phyloP scores from a whole-genome alignment of 2,329 filamentous ascomycete genomes.

The Seiridium unicorne region DNA sequence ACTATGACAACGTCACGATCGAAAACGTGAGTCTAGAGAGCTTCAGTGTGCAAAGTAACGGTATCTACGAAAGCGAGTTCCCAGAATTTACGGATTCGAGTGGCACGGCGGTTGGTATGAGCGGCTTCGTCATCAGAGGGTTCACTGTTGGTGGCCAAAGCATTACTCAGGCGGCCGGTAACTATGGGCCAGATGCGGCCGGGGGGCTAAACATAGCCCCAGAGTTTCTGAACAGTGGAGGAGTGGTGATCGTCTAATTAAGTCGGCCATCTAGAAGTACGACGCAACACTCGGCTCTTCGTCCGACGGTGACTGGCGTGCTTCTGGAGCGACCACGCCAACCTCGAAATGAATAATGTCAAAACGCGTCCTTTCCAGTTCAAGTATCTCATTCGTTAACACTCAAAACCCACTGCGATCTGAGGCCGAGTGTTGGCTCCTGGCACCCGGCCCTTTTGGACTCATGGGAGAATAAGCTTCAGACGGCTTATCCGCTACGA shows the following conservation, averaged over 20 bases:
- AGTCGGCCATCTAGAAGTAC: no score
- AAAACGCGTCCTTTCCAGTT: neutral
- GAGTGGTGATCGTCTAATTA: neutral
- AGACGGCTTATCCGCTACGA: neutral
- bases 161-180: conserved; percentile 3
- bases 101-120: conserved; percentile 6
- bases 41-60: conserved; percentile 11
- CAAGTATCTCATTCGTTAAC: neutral
- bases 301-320: neutral
- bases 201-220: conserved; percentile 3
- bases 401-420: no score
- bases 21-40: conserved; percentile 14
- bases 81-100: conserved; percentile 9
- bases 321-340: neutral
- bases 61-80: conserved; percentile 14
- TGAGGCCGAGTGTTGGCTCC: neutral
- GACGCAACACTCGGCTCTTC: no score
- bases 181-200: neutral
- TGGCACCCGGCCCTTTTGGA: neutral
- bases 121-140: conserved; percentile 10
- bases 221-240: neutral
- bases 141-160: conserved; percentile 10
- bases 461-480: neutral
- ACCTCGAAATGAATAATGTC: neutral
- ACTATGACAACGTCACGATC: conserved; percentile 13